A percentile compares a stretch with the other conserved stretches of the same genome.
These are phyloP conservation scores for Curvularia spicifera DNA, from an alignment of 2,329 filamentous ascomycete species.

Conservation along the genomic window DNA sequence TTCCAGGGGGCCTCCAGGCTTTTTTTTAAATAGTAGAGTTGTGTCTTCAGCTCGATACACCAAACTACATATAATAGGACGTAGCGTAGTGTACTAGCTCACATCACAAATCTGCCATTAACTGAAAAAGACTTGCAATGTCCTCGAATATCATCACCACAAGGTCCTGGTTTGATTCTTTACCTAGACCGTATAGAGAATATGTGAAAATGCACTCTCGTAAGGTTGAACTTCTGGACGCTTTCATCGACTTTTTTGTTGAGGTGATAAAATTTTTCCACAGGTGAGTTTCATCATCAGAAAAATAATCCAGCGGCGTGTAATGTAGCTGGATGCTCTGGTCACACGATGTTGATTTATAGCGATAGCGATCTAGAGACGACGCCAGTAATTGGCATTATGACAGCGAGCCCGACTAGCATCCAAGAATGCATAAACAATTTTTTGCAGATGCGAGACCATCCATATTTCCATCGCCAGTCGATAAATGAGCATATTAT, in stretches of 20 bases:
- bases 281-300: neutral
- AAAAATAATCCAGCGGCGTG: neutral
- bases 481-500: neutral
- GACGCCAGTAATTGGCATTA: neutral
- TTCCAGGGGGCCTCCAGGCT: neutral
- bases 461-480: neutral
- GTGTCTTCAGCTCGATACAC: neutral
- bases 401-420: neutral
- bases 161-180: neutral
- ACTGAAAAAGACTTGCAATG: neutral
- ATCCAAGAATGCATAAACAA: neutral
- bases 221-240: neutral
- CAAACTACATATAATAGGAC: neutral
- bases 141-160: neutral
- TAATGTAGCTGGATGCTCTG: neutral
- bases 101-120: neutral
- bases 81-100: neutral
- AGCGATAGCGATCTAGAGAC: neutral
- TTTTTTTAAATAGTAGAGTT: neutral
- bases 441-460: neutral
- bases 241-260: neutral
- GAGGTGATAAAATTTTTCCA: neutral
- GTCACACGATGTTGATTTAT: neutral
- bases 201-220: neutral
- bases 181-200: neutral